These are phyloP conservation scores for Linnemannia elongata DNA, from an alignment of 192 early-diverging fungal species.

Conservation along the genomic window DNA sequence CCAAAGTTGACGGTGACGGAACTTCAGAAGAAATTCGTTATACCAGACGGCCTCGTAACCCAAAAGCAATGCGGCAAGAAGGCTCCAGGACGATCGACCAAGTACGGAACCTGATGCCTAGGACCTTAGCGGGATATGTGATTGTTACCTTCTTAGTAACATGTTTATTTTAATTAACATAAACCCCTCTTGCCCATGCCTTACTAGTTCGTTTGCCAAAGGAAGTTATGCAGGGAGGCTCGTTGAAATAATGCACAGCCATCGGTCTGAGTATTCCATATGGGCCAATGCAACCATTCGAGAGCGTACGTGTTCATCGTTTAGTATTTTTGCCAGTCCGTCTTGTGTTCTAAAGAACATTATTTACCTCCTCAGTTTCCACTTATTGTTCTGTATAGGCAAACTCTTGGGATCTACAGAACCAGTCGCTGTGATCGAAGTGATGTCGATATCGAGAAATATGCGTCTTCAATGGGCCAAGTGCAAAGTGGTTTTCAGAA, in stretches of 20 bases:
- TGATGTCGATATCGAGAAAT: constrained; percentile 8
- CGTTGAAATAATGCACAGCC: constrained; percentile 22
- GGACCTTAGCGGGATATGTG: neutral
- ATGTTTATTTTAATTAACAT: neutral
- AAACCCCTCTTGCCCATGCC: neutral
- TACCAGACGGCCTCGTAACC: neutral
- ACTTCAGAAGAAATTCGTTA: neutral
- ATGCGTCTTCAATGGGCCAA: constrained; percentile 31
- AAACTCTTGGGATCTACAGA: constrained; percentile 41
- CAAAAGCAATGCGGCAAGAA: neutral
- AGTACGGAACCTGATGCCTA: neutral
- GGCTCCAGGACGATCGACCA: neutral
- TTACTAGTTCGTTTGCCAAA: constrained; percentile 4
- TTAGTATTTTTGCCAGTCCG: neutral
- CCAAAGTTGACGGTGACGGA: neutral
- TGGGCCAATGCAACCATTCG: constrained; percentile 35
- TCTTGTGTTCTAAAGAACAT: neutral
- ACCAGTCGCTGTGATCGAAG: constrained; percentile 20
- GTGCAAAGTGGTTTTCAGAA: constrained; percentile 23
- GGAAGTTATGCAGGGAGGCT: constrained; percentile 46
- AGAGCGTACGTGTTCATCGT: constrained; percentile 15
- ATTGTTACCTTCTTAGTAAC: neutral
- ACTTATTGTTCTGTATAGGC: neutral
- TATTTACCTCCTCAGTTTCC: neutral
- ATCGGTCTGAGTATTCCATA: constrained; percentile 41